Evolutionary conservation across 352 stramenopile genomes (phyloP).

Genomic region (Globisporangium polare): DNA sequence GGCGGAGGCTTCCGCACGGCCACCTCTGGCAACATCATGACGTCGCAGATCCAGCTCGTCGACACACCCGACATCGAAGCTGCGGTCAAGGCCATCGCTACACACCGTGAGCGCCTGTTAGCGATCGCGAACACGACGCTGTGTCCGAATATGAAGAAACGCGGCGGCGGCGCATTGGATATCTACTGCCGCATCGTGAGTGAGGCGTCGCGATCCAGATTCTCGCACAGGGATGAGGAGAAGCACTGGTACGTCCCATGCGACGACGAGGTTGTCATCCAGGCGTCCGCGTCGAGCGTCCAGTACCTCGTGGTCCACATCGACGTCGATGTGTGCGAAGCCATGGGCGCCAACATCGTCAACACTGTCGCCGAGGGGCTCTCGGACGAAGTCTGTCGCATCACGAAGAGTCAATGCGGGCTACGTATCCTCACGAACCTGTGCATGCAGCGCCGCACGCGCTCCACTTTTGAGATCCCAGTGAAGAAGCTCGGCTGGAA

Average conservation of each 20-base stretch:
- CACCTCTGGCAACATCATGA: slow-evolving; percentile 85
- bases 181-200: slow-evolving; percentile 82
- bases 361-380: slow-evolving; percentile 85
- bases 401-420: slow-evolving; percentile 61
- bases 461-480: slow-evolving; percentile 69
- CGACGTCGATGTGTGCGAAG: slow-evolving; percentile 85
- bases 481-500: slow-evolving; percentile 76
- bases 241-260: slow-evolving; percentile 61
- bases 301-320: slow-evolving; percentile 82
- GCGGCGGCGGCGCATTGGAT: slow-evolving; percentile 70
- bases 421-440: slow-evolving; percentile 89
- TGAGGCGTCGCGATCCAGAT: slow-evolving; percentile 26
- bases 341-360: slow-evolving; percentile 88
- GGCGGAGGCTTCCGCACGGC: slow-evolving; percentile 71
- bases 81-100: slow-evolving; percentile 48
- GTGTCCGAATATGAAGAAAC: slow-evolving; percentile 85
- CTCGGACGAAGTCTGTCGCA: slow-evolving; percentile 59
- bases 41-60: slow-evolving; percentile 82
- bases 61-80: slow-evolving; percentile 56
- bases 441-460: slow-evolving; percentile 77
- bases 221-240: slow-evolving; percentile 13
- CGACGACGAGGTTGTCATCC: slow-evolving; percentile 49
- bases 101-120: slow-evolving; percentile 54
- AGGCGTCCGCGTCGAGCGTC: slow-evolving; percentile 22
- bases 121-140: slow-evolving; percentile 71